Conservation (phyloP, 768 basidiomycete species). For the Suillus ampliporus region DNA sequence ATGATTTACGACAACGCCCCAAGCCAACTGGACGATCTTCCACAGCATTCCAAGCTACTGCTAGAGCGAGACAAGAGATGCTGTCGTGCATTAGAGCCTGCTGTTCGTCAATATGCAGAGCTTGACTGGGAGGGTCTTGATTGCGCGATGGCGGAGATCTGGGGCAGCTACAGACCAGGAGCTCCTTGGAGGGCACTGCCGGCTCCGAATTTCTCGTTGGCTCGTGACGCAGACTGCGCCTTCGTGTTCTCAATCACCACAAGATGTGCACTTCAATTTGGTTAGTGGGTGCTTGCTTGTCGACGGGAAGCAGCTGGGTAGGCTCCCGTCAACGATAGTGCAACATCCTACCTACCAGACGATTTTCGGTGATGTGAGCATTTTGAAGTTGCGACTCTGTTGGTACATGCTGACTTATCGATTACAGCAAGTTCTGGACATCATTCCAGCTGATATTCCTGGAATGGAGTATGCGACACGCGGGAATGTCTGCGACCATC, state of each 20-base stretch:
- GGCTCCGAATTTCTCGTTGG: constrained; percentile 26
- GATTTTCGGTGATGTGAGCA: constrained; percentile 27
- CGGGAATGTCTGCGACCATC: constrained; percentile 12
- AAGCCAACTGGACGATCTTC: constrained; percentile 9
- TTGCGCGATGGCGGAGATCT: constrained; percentile 23
- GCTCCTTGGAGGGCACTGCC: constrained; percentile 24
- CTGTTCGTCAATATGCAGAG: constrained; percentile 13
- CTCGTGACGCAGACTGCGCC: constrained; percentile 24
- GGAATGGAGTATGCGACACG: constrained; percentile 27
- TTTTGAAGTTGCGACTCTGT: neutral
- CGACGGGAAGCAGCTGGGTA: constrained; percentile 29
- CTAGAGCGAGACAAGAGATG: constrained; percentile 39
- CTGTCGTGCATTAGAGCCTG: constrained; percentile 28
- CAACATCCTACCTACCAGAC: constrained; percentile 23
- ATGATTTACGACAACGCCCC: constrained; percentile 33
- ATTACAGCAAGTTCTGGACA: constrained; percentile 25
- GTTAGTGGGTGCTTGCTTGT: constrained; percentile 33
- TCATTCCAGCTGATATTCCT: constrained; percentile 29
- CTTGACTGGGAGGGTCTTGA: constrained; percentile 18
- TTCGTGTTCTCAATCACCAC: constrained; percentile 18
- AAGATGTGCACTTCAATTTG: constrained; percentile 27
- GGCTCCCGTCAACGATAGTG: constrained; percentile 25
- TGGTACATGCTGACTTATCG: constrained; percentile 6
- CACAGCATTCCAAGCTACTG: constrained; percentile 20
- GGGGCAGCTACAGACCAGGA: constrained; percentile 29